Conservation (phyloP, 169 alveolate species). For the Cardiosporidium cionae region DNA sequence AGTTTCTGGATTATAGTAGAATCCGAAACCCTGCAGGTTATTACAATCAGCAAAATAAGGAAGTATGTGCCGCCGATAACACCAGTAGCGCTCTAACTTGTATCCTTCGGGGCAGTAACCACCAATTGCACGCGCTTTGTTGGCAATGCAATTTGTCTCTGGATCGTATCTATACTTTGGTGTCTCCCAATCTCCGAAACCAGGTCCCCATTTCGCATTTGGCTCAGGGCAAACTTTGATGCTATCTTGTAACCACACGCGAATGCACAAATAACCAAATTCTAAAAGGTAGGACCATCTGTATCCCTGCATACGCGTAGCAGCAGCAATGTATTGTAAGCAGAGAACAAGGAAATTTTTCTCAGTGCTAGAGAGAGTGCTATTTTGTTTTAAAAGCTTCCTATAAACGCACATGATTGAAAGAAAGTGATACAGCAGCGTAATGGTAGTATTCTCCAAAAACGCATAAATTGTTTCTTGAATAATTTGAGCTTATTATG, state of each 20-base stretch:
- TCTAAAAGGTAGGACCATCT: neutral
- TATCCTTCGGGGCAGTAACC: constrained; percentile 23
- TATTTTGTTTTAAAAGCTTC: too few species aligned
- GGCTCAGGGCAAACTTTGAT: constrained; percentile 13
- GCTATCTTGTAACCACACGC: neutral
- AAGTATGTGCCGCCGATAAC: constrained; percentile 10
- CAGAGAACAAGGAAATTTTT: too few species aligned
- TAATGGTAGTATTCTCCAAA: too few species aligned
- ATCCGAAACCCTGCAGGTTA: constrained; percentile 5
- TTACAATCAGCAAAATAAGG: constrained; percentile 16
- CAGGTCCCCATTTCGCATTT: constrained; percentile 7
- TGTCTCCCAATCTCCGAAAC: constrained; percentile 11
- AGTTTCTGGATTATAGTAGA: constrained; percentile 16
- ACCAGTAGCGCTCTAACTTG: constrained; percentile 8
- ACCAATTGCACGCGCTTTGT: constrained; percentile 6
- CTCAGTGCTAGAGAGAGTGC: too few species aligned
- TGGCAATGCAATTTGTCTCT: constrained; percentile 12
- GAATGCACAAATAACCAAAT: constrained; percentile 7
- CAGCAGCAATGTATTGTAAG: neutral
- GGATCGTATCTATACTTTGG: constrained; percentile 23
- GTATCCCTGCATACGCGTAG: constrained; percentile 6
- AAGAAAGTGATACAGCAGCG: too few species aligned
- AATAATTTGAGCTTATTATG: too few species aligned
- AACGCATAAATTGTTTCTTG: too few species aligned
- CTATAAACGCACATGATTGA: too few species aligned